Percentiles rank a stretch among this genome's conserved stretches.
These are phyloP conservation scores for Stachybotrys chartarum DNA, from an alignment of 2,329 filamentous ascomycete genomes.

Conservation along the genomic window DNA sequence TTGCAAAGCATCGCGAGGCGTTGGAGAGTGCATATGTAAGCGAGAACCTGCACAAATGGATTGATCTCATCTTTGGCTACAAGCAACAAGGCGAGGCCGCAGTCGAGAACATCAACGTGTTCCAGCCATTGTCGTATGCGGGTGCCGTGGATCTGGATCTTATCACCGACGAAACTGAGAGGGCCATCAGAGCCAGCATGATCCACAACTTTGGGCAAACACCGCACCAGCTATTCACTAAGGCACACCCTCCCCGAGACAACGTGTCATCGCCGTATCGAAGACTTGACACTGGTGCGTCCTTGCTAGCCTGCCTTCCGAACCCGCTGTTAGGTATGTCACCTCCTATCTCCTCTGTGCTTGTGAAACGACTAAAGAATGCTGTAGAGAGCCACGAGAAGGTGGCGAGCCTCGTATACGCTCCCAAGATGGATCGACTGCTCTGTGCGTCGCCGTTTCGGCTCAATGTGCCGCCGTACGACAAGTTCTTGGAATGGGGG, in stretches of 20 bases:
- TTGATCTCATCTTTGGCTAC: constrained; percentile 87
- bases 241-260: constrained; percentile 72
- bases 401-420: constrained; percentile 72
- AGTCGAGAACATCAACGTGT: constrained; percentile 87
- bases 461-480: constrained; percentile 83
- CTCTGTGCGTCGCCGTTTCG: constrained; percentile 79
- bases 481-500: constrained; percentile 93
- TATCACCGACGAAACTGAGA: constrained; percentile 81
- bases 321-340: constrained; percentile 63
- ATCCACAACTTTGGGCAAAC: constrained; percentile 99
- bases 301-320: constrained; percentile 69
- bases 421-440: constrained; percentile 72
- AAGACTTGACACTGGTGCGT: constrained; percentile 70
- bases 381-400: constrained; percentile 60
- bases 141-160: constrained; percentile 88
- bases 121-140: constrained; percentile 91
- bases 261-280: constrained; percentile 55
- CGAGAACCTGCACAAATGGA: constrained; percentile 85
- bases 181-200: constrained; percentile 83
- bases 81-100: constrained; percentile 93
- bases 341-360: neutral
- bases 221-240: constrained; percentile 85
- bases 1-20: constrained; percentile 91
- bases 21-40: constrained; percentile 91
- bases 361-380: neutral